Conservation (phyloP, 2,329 filamentous ascomycete genomes). For the Stachybotrys chlorohalonatus region DNA sequence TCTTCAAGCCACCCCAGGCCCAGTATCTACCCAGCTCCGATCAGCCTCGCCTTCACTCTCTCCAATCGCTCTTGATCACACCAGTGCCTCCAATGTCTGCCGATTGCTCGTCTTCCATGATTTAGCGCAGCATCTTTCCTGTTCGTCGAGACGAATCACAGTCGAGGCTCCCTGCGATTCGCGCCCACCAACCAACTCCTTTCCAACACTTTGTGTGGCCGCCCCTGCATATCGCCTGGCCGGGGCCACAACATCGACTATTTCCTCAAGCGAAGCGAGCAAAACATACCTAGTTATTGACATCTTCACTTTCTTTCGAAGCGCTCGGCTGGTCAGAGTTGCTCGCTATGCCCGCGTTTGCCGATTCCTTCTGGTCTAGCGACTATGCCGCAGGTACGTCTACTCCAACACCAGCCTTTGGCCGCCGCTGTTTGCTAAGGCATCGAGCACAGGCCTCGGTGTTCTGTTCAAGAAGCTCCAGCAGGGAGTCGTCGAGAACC, state of each 20-base stretch:
- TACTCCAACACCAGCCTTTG: conserved; percentile 1
- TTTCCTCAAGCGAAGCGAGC: background rate
- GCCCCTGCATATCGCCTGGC: no score
- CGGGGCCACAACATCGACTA: background rate
- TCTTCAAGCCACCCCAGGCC: no score
- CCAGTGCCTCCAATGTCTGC: no score
- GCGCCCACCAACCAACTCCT: no score
- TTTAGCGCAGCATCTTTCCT: no score
- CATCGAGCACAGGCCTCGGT: conserved; percentile 54
- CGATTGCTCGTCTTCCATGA: no score
- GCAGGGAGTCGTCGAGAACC: conserved; percentile 90
- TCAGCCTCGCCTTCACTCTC: no score
- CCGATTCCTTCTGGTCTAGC: conserved; percentile 94
- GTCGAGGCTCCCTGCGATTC: no score
- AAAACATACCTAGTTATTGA: background rate
- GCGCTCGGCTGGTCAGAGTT: conserved; percentile 4
- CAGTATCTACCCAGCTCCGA: no score
- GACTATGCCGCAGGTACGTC: conserved; percentile 86
- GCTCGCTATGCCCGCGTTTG: conserved; percentile 71
- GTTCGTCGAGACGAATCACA: no score
- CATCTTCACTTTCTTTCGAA: background rate
- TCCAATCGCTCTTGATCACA: no score
- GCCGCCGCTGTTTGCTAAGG: background rate
- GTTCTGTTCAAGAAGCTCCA: conserved; percentile 95
- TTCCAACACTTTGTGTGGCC: no score